These are phyloP conservation scores for Rheum nobile DNA, from an alignment of 148 eudicot species.

Conservation along the genomic window DNA sequence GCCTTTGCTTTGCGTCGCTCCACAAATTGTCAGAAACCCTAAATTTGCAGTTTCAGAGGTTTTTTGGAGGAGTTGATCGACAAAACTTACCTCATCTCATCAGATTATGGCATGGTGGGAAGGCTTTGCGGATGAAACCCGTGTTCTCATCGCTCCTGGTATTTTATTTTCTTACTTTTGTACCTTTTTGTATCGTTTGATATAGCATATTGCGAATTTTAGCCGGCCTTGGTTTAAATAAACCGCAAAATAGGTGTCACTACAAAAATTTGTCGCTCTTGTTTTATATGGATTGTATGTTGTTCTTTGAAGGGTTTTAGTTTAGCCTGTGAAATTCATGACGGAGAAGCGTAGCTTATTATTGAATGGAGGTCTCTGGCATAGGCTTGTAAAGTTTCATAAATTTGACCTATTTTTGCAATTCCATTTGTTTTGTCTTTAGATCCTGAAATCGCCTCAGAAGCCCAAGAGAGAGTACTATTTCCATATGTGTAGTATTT, in stretches of 20 bases:
- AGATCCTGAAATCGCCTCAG: neutral
- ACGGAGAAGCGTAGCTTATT: neutral
- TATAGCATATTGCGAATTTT: neutral
- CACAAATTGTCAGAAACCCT: neutral
- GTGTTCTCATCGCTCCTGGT: constrained; percentile 70
- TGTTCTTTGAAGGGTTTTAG: neutral
- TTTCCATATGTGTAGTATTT: neutral
- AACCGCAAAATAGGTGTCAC: neutral
- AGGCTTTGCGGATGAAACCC: constrained; percentile 42
- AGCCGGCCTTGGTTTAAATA: neutral
- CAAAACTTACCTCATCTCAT: neutral
- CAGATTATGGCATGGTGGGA: constrained; percentile 63
- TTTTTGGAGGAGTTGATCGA: neutral
- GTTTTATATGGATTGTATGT: neutral
- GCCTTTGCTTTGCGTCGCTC: no score
- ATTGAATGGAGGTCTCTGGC: neutral
- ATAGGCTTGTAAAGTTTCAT: neutral
- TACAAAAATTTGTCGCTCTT: neutral
- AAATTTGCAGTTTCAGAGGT: neutral
- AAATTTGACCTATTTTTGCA: neutral
- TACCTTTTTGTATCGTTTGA: no score
- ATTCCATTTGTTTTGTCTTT: neutral
- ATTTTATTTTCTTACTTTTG: neutral
- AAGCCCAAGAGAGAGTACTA: neutral
- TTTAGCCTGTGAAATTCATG: neutral